Conservation (phyloP, 495 filamentous ascomycete genomes). For the Staphylotrichum tortipilum region DNA sequence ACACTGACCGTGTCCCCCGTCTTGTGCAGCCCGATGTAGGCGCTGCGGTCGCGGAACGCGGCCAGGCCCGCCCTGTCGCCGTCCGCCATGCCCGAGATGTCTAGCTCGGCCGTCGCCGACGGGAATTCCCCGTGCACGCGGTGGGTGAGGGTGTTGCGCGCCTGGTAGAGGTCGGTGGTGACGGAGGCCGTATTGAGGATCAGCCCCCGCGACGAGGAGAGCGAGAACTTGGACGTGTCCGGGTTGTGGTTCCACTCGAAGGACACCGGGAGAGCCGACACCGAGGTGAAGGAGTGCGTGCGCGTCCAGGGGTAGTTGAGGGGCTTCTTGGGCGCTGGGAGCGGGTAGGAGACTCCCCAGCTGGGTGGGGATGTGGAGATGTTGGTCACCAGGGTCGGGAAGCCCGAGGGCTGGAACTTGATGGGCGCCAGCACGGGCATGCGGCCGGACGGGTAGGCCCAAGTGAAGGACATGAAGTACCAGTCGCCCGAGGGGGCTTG, state of each 20-base stretch:
- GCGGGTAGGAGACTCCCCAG: background rate
- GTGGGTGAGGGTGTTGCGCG: conserved; percentile 4
- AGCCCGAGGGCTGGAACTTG: background rate
- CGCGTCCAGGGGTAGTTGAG: background rate
- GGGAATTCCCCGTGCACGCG: background rate
- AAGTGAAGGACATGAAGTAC: conserved; percentile 4
- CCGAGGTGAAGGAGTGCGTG: background rate
- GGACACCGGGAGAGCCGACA: background rate
- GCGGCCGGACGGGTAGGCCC: background rate
- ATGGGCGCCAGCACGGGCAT: background rate
- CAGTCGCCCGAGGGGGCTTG: background rate
- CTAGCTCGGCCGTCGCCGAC: background rate
- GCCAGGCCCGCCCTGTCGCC: background rate
- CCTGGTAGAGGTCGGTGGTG: background rate
- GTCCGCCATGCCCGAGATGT: background rate
- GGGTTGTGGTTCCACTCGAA: conserved; percentile 4
- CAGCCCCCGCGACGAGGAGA: background rate
- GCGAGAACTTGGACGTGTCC: background rate
- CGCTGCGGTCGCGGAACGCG: background rate
- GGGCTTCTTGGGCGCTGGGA: background rate
- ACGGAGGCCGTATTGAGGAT: background rate
- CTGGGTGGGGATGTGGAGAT: background rate
- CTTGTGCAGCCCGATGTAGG: background rate
- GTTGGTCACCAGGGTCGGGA: background rate
- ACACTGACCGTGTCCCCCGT: background rate